These are phyloP conservation scores for Xenosphaeropsis pyriputrescens DNA, from an alignment of 2,329 filamentous ascomycete genomes.

Conservation along the genomic window DNA sequence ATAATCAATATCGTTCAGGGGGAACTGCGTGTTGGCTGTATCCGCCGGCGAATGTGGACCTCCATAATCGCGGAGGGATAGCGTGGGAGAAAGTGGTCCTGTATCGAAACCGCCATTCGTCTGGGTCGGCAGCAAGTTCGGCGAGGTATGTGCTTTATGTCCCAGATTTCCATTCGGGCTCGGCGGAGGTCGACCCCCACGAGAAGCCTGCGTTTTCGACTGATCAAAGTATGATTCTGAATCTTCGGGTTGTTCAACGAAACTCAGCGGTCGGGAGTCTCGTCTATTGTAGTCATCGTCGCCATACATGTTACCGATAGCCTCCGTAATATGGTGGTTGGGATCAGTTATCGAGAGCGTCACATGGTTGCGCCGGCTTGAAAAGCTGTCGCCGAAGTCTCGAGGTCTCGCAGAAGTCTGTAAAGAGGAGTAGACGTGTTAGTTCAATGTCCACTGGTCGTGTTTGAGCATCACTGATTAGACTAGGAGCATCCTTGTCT, in stretches of 20 bases:
- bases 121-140: slow-evolving; percentile 15
- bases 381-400: slow-evolving; percentile 19
- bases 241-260: slow-evolving; percentile 24
- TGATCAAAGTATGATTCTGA: slow-evolving; percentile 13
- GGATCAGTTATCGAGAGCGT: slow-evolving; percentile 43
- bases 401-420: slow-evolving; percentile 20
- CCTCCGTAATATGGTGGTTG: slow-evolving; percentile 61
- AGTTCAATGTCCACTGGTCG: background rate
- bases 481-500: background rate
- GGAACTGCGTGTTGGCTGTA: slow-evolving; percentile 44
- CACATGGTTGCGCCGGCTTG: slow-evolving; percentile 17
- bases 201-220: background rate
- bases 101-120: slow-evolving; percentile 15
- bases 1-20: slow-evolving; percentile 59
- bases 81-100: slow-evolving; percentile 22
- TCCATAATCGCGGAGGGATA: slow-evolving; percentile 20
- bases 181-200: slow-evolving; percentile 5
- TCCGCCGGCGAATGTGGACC: slow-evolving; percentile 27
- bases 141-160: slow-evolving; percentile 15
- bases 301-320: slow-evolving; percentile 61
- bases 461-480: background rate
- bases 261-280: slow-evolving; percentile 44
- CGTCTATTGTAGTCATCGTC: slow-evolving; percentile 35
- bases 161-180: slow-evolving; percentile 12
- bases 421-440: background rate